These are phyloP conservation scores for Pyrus pyrifolia DNA, from an alignment of 306 rosid species.

Conservation along the genomic window DNA sequence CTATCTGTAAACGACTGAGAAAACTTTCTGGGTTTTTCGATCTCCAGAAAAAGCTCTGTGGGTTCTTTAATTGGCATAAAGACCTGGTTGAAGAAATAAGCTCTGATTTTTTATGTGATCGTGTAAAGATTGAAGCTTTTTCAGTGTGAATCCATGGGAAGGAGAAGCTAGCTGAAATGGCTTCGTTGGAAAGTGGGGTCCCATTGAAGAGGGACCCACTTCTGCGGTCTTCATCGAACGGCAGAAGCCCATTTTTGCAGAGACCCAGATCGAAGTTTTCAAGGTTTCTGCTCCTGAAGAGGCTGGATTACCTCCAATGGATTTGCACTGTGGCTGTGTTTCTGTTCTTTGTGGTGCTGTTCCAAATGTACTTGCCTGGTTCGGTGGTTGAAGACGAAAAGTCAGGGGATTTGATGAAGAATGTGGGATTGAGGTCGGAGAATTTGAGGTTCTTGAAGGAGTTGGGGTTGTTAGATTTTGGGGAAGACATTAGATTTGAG, in stretches of 20 bases:
- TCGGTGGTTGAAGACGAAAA: constrained; percentile 48
- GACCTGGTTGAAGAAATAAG: background rate
- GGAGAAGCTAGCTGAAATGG: constrained; percentile 74
- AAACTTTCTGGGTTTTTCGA: background rate
- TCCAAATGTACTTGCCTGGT: constrained; percentile 83
- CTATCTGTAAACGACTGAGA: background rate
- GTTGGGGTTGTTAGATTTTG: constrained; percentile 55
- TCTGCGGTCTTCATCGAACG: constrained; percentile 36
- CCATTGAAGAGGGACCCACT: constrained; percentile 64
- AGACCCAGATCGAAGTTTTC: constrained; percentile 92
- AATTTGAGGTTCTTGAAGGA: constrained; percentile 37
- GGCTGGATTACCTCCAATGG: constrained; percentile 88
- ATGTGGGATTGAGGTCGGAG: constrained; percentile 37
- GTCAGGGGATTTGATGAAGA: constrained; percentile 26
- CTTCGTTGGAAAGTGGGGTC: constrained; percentile 67
- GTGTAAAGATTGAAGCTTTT: constrained; percentile 22
- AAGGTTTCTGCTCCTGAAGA: constrained; percentile 61
- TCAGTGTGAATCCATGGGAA: constrained; percentile 43
- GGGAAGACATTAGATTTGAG: constrained; percentile 58
- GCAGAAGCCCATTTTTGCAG: constrained; percentile 52
- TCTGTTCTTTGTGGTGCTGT: constrained; percentile 64
- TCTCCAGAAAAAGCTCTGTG: background rate
- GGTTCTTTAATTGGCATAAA: background rate
- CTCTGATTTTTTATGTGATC: constrained; percentile 13
- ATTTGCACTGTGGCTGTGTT: constrained; percentile 79